Percentiles rank a stretch among this genome's conserved stretches.
phyloP scores from a whole-genome alignment of 108 stramenopile genomes.

The Nitzschia putrida region DNA sequence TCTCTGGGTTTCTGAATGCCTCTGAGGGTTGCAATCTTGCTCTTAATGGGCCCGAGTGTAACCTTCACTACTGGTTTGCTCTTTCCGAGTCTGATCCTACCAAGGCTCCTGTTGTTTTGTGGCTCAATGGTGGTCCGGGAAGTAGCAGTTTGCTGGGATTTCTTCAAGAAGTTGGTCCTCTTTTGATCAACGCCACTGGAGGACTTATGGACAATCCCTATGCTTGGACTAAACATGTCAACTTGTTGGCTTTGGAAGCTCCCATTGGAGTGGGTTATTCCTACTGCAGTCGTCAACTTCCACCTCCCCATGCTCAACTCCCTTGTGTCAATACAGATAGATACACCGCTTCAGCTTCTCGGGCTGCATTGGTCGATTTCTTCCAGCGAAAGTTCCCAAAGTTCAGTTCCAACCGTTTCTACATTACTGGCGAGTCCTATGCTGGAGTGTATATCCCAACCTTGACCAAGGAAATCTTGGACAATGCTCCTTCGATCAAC shows the following conservation, averaged over 20 bases:
- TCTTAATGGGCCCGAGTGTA: conserved; percentile 49
- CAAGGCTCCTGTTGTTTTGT: conserved; percentile 44
- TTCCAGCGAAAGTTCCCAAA: conserved; percentile 78
- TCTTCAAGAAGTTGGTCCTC: conserved; percentile 60
- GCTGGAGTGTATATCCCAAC: conserved; percentile 86
- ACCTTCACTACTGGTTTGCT: conserved; percentile 63
- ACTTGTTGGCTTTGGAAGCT: conserved; percentile 72
- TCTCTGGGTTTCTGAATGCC: conserved; percentile 59
- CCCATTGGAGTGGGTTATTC: conserved; percentile 88
- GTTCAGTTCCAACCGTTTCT: conserved; percentile 61
- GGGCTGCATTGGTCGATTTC: conserved; percentile 66
- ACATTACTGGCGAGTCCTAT: conserved; percentile 84
- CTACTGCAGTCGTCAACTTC: conserved; percentile 51
- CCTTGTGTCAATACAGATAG: conserved; percentile 74
- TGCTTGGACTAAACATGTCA: conserved; percentile 70
- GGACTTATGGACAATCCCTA: conserved; percentile 62
- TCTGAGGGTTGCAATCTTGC: conserved; percentile 49
- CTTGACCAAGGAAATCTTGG: conserved; percentile 71
- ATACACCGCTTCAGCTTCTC: conserved; percentile 66
- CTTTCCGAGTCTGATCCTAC: conserved; percentile 43
- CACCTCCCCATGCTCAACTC: conserved; percentile 19
- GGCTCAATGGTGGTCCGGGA: conserved; percentile 73
- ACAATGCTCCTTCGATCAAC: conserved; percentile 35
- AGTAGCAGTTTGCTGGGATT: conserved; percentile 49
- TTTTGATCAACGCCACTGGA: conserved; percentile 55